Base-by-base conservation (phyloP, 2,329 filamentous ascomycete genomes). In the Arthrocladium fulminans region DNA sequence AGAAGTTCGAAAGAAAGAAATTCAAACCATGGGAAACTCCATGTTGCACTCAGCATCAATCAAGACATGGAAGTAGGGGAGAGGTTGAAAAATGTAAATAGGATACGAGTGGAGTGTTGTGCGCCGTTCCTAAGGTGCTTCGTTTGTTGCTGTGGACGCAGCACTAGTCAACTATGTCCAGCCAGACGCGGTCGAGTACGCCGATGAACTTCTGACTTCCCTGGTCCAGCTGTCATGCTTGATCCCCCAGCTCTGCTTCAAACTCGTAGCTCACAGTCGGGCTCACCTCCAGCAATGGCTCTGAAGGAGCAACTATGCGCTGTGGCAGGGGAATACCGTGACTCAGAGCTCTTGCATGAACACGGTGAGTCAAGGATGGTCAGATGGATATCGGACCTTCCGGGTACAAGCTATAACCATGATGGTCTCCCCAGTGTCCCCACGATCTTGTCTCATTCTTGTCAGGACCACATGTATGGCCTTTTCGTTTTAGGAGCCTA, bases 391-490 rank as follows among this genome's bases (percentile, higher is more conserved):
- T 65, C 61, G 8, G 61, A 61, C 22, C 61, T 62, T 20, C 63
- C 63, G 7, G 64, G 62, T 3, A 61, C 42, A 50, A 71, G 22
- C 67, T 58, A 53, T 68, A 72, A 10, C 67, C 68, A 2, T 62
- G 61, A 17, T 57, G 60, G 48, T 68, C 65, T 34, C 67, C 67
- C 47, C 61, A 69, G 48, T 68, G 64, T 34, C 67, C 67, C 47
- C 61, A 69, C 9, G 57, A 56, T 45, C 71, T 71, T 2, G 59
- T 61, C 2, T 56, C 50, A 37, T 65, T 64, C 8, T 54, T 57
- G 45, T 70, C 69, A 67, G 50, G 5, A 71, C 57, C 1, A 59
- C 54, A 53, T 65, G 69, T 54, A 65, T 59, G 2, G 66, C 66
- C 5, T 58, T 60, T 38, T 60, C 59, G 51, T 71, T 71, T 34